Evolutionary conservation across 2,329 filamentous ascomycete genomes (phyloP), one percentile per base, ranked within the genome.

Genomic region (Alternaria incomplexa): DNA sequence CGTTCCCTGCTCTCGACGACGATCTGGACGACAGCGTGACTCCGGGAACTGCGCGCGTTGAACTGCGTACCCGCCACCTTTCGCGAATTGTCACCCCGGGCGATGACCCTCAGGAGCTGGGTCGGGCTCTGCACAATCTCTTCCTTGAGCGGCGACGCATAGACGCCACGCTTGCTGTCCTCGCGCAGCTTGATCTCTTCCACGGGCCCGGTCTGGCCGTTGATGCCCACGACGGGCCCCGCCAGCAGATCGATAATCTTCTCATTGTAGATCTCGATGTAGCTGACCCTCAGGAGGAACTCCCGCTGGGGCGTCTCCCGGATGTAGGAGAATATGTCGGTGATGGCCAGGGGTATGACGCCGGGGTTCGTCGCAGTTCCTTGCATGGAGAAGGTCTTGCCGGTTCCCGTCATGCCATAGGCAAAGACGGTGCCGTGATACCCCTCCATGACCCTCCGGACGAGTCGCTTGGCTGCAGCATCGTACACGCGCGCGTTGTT

Each of bases 321-420:
- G 71, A 99, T 99, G 80, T 97, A 99, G 0, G 96, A 98, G 80
- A 99, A 99, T 56, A 99, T 99, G 77, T 99, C 96, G 66, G 96
- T 98, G 72, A 99, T 98, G 43, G 96, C 96, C 43, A 98, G 85
- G 7, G 96, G 96, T 59, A 99, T 99, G 26, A 99, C 96, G 82
- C 96, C 96, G 1, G 96, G 96, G 43, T 93, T 97, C 3, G 92
- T 93, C 48, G 94, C 93, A 11, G 96, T 99, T 72, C 96, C 96
- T 83, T 99, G 96, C 96, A 99, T 99, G 43, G 95, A 98, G 79
- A 98, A 99, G 1, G 96, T 99, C 83, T 99, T 99, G 71, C 96
- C 96, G 0, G 96, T 98, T 65, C 96, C 96, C 5, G 96, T 99
- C 94, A 98, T 98, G 76, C 96, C 96, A 79, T 99, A 99, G 17